Conservation (phyloP, 495 filamentous ascomycete genomes). For the Penicillium angulare region DNA sequence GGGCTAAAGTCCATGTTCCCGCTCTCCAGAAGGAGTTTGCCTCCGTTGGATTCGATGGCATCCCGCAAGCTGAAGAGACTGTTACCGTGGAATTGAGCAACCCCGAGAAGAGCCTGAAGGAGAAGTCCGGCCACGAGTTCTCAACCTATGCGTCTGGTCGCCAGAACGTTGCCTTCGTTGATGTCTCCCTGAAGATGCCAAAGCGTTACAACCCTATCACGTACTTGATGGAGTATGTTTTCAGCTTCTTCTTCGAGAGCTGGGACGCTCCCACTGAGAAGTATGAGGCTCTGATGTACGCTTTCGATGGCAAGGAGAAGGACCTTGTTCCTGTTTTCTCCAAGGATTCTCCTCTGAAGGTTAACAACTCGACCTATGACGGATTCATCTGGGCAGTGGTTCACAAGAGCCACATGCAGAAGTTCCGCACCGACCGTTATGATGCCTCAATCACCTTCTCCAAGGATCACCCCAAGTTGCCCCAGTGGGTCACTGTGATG, state of each 20-base stretch:
- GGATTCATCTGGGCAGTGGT: conserved; percentile 93
- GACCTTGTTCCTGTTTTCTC: conserved; percentile 65
- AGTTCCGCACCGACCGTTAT: conserved; percentile 87
- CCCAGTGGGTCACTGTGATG: conserved; percentile 93
- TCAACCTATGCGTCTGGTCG: conserved; percentile 88
- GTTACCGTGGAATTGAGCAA: conserved; percentile 41
- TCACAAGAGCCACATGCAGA: conserved; percentile 91
- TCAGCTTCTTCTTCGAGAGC: conserved; percentile 79
- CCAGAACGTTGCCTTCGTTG: conserved; percentile 88
- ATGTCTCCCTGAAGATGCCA: conserved; percentile 75
- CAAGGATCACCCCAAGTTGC: conserved; percentile 86
- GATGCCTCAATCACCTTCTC: conserved; percentile 90
- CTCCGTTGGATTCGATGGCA: conserved; percentile 72
- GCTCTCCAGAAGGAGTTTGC: conserved; percentile 79
- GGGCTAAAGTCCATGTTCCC: conserved; percentile 73
- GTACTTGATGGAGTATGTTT: conserved; percentile 61
- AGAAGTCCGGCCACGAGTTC: conserved; percentile 82
- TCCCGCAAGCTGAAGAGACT: conserved; percentile 40
- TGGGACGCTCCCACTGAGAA: conserved; percentile 64
- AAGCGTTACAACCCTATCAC: conserved; percentile 89
- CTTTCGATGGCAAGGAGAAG: conserved; percentile 89
- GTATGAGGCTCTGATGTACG: conserved; percentile 71
- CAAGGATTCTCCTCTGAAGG: conserved; percentile 44
- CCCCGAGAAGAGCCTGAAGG: conserved; percentile 67
- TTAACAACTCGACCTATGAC: conserved; percentile 76